Conservation (phyloP, 1,284 basidiomycete genomes). For the Tylopilus orsonianus region DNA sequence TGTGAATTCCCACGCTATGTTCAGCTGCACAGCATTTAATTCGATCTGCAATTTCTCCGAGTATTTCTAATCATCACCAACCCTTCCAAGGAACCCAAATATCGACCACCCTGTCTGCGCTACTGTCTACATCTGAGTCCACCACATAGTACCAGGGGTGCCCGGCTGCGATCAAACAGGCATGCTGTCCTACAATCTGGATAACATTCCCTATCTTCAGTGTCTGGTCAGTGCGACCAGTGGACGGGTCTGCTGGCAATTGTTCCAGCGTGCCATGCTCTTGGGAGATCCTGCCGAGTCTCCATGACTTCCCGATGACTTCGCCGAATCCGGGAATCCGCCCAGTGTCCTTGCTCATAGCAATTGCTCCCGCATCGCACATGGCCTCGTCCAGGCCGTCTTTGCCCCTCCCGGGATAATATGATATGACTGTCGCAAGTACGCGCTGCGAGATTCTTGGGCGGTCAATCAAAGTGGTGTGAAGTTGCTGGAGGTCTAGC, state of each 20-base stretch:
- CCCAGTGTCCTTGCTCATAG: constrained; percentile 84
- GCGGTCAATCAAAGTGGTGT: constrained; percentile 64
- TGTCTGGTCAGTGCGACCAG: constrained; percentile 27
- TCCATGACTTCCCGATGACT: constrained; percentile 70
- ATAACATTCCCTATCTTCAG: constrained; percentile 62
- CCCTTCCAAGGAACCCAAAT: constrained; percentile 92
- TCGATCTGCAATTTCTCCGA: not conserved
- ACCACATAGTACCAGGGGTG: constrained; percentile 84
- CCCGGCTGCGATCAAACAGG: constrained; percentile 75
- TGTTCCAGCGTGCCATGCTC: constrained; percentile 76
- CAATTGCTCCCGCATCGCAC: constrained; percentile 81
- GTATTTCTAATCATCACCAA: constrained; percentile 50
- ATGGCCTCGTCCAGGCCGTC: constrained; percentile 69
- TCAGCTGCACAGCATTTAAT: not conserved
- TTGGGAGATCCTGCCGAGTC: constrained; percentile 70
- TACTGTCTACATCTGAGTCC: constrained; percentile 52
- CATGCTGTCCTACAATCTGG: constrained; percentile 73
- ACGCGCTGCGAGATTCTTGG: constrained; percentile 67
- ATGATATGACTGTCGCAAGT: constrained; percentile 71
- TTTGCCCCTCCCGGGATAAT: constrained; percentile 68
- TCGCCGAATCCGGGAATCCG: constrained; percentile 71
- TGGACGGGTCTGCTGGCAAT: constrained; percentile 28
- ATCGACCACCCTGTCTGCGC: constrained; percentile 63
- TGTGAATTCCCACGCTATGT: constrained; percentile 24
- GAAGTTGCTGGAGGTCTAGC: constrained; percentile 81